Percentiles rank a stretch among this genome's conserved stretches.
These are phyloP conservation scores for Gryganskiella cystojenkinii DNA, from an alignment of 192 early-diverging fungal genomes.

Conservation along the genomic window DNA sequence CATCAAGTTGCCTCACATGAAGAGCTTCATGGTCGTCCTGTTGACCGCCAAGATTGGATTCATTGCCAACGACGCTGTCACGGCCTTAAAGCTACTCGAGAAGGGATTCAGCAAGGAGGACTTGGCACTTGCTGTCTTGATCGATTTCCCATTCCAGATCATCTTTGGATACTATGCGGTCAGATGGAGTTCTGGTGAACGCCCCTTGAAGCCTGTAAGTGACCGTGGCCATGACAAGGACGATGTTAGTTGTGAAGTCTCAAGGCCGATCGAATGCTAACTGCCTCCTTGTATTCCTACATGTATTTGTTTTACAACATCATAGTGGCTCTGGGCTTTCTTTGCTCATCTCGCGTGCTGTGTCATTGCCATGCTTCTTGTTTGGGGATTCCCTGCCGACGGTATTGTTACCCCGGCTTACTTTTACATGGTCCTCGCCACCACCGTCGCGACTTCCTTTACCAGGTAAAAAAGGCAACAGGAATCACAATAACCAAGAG, in stretches of 20 bases:
- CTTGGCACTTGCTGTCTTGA: conserved; percentile 89
- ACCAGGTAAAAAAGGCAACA: conserved; percentile 61
- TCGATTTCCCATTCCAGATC: conserved; percentile 97
- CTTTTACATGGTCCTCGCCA: conserved; percentile 82
- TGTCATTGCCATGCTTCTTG: conserved; percentile 84
- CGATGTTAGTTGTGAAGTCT: not conserved
- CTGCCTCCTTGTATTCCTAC: no score
- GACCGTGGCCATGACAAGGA: no score
- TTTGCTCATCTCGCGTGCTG: conserved; percentile 86
- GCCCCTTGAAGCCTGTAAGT: conserved; percentile 86
- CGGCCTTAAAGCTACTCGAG: conserved; percentile 95
- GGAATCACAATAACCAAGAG: not conserved
- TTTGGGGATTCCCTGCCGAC: conserved; percentile 79
- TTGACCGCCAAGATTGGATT: conserved; percentile 94
- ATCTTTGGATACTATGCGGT: conserved; percentile 98
- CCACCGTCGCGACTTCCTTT: conserved; percentile 87
- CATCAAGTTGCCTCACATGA: conserved; percentile 90
- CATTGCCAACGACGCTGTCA: conserved; percentile 93
- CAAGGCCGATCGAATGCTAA: no score
- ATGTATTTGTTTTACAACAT: not conserved
- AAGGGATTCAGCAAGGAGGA: conserved; percentile 96
- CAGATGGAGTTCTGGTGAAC: conserved; percentile 89
- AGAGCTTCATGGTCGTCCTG: conserved; percentile 80
- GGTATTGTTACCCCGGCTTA: conserved; percentile 71
- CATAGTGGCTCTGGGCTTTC: conserved; percentile 90